A percentile compares a stretch with the other conserved stretches of the same genome.
These are phyloP conservation scores for Mucor ambiguus DNA, from an alignment of 371 early-diverging fungal species.

Conservation along the genomic window DNA sequence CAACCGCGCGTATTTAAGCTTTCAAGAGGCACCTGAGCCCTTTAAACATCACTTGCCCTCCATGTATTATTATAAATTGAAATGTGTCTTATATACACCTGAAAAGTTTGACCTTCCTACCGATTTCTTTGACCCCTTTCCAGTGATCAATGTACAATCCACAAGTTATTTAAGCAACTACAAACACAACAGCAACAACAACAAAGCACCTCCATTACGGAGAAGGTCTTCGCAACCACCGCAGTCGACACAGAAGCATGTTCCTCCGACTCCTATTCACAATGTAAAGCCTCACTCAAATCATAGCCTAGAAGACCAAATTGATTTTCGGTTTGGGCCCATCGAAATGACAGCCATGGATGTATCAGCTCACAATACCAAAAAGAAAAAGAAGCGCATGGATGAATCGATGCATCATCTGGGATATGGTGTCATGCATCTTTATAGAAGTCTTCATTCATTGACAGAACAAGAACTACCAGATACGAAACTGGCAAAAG, in stretches of 20 bases:
- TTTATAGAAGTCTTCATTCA: constrained; percentile 62
- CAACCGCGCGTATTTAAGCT: neutral
- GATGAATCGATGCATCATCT: constrained; percentile 21
- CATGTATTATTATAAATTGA: constrained; percentile 49
- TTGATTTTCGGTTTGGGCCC: constrained; percentile 39
- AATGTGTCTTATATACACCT: constrained; percentile 37
- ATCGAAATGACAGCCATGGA: constrained; percentile 26
- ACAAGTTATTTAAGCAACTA: constrained; percentile 12
- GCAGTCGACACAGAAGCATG: constrained; percentile 12
- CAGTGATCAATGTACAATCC: constrained; percentile 4
- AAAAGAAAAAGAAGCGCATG: constrained; percentile 14
- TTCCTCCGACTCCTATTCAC: constrained; percentile 34
- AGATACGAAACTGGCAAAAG: constrained; percentile 18
- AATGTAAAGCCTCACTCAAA: constrained; percentile 9
- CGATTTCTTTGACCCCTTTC: constrained; percentile 12
- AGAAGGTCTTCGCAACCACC: constrained; percentile 12
- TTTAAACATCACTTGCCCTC: neutral
- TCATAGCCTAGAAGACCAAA: constrained; percentile 16
- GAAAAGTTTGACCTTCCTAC: constrained; percentile 1
- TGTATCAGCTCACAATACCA: neutral
- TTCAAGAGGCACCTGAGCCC: neutral
- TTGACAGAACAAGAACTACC: constrained; percentile 35
- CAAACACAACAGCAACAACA: neutral
- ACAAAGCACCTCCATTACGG: neutral
- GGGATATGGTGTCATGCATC: constrained; percentile 70